Evolutionary conservation across 108 stramenopile genomes (phyloP).

Genomic region (Thalassiosira profunda): DNA sequence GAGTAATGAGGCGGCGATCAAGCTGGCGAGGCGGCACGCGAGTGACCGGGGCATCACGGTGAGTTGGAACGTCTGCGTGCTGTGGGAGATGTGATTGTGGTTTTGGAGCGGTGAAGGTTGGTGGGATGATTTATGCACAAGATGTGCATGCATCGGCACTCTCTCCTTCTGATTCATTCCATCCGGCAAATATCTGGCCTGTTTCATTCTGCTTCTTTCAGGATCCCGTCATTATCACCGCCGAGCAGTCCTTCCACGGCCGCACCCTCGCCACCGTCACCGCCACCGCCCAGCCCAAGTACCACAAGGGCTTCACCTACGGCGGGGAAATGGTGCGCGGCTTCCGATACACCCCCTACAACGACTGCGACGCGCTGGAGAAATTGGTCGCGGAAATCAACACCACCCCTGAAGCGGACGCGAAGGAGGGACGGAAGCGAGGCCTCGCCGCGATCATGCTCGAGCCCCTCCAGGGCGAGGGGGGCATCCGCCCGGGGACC

Average conservation of each 20-base stretch:
- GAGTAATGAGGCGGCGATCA: constrained; percentile 98
- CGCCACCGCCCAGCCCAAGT: constrained; percentile 97
- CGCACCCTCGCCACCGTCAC: constrained; percentile 95
- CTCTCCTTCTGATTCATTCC: too few species aligned
- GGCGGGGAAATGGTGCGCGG: constrained; percentile 91
- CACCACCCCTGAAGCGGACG: constrained; percentile 62
- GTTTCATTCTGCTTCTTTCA: too few species aligned
- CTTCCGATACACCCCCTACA: constrained; percentile 92
- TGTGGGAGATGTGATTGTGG: too few species aligned
- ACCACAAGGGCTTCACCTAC: constrained; percentile 93
- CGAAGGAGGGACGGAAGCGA: constrained; percentile 57
- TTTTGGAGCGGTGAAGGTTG: too few species aligned
- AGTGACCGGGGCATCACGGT: constrained; percentile 75
- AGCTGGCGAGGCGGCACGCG: constrained; percentile 93
- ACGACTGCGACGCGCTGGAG: constrained; percentile 85
- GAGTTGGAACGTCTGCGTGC: too few species aligned
- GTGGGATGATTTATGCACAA: too few species aligned
- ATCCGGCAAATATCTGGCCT: too few species aligned
- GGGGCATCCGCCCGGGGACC: constrained; percentile 93
- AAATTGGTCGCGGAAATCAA: constrained; percentile 72
- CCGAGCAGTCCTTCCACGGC: constrained; percentile 95
- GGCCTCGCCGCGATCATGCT: constrained; percentile 96
- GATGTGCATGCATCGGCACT: too few species aligned
- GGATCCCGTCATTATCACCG: constrained; percentile 96
- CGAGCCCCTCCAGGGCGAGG: constrained; percentile 98